Evolutionary conservation across 2,329 filamentous ascomycete species (phyloP), one percentile per base, ranked within the genome.

Genomic region (Monosporascus sp.): DNA sequence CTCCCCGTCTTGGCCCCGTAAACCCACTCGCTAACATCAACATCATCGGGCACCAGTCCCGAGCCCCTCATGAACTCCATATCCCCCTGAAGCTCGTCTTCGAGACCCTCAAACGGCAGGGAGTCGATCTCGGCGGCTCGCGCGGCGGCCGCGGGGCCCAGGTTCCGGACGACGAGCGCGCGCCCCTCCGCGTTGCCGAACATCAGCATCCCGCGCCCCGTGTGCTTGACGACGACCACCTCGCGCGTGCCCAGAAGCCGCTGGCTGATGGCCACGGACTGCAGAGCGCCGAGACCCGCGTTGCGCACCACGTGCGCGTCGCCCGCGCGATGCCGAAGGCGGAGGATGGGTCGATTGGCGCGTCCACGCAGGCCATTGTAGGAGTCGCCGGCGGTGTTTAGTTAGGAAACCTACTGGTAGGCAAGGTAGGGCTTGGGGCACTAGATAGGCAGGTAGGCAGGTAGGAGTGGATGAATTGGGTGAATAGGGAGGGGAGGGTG

Each of bases 271-370:
- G 93, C 69, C 52, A 94, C 79, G 20, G 83, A 89, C 49, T 89
- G 84, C 7, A 92, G 75, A 0, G 85, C 1, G 82, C 85, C 17
- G 79, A 83, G 1, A 76, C 88, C 86, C 9, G 85, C 86, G 59
- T 91, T 92, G 54, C 88, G 83, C 54, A 91, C 86, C 34, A 91
- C 82, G 68, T 94, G 89, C 0, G 89, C 89, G 58, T 91, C 87
- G 41, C 89, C 89, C 89, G 79, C 20, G 78, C 72, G 53, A 92
- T 85, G 8, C 85, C 86, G 51, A 90, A 86, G 1, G 86, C 86
- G 14, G 79, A 73, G 3, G 82, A 78, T 0, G 89, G 83, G 61
- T 93, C 79, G 60, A 85, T 74, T 49, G 89, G 83, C 5, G 89
- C 86, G 64, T 94, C 89, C 88, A 94, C 94, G 70, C 89, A 94